These are phyloP conservation scores for Fusarium nematophilum DNA, from an alignment of 2,329 filamentous ascomycete genomes.

Conservation along the genomic window DNA sequence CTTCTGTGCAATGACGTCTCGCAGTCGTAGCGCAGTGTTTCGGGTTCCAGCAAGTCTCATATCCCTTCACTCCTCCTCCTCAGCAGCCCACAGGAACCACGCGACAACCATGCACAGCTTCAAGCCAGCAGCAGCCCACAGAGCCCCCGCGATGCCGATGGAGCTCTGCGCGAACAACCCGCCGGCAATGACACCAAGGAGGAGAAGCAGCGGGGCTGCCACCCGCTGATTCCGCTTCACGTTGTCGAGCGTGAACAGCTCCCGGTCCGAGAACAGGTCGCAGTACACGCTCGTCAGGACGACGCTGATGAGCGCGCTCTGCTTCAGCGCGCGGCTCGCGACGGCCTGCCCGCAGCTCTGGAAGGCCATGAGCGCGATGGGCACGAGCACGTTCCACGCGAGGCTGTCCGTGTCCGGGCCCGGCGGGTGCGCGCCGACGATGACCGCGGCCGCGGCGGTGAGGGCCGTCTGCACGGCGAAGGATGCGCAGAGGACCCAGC, in stretches of 20 bases:
- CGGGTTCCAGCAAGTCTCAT: conserved; percentile 11
- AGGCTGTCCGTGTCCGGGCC: conserved; percentile 54
- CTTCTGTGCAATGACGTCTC: conserved; percentile 13
- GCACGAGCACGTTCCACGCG: conserved; percentile 71
- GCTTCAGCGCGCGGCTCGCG: conserved; percentile 75
- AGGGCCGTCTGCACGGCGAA: conserved; percentile 65
- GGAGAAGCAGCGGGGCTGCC: conserved; percentile 60
- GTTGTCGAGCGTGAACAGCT: conserved; percentile 58
- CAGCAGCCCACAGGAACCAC: conserved; percentile 71
- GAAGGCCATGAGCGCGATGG: conserved; percentile 77
- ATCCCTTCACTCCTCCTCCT: conserved; percentile 39
- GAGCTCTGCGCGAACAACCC: conserved; percentile 59
- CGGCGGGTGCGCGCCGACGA: conserved; percentile 60
- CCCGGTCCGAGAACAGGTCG: conserved; percentile 76
- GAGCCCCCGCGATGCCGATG: conserved; percentile 61
- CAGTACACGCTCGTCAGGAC: conserved; percentile 86
- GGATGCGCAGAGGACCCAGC: conserved; percentile 73
- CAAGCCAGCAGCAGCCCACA: conserved; percentile 69
- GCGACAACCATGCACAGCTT: conserved; percentile 67
- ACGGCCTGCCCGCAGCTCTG: conserved; percentile 84
- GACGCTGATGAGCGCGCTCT: conserved; percentile 78
- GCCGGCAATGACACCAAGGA: conserved; percentile 62
- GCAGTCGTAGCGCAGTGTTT: neutral
- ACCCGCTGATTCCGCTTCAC: conserved; percentile 62
- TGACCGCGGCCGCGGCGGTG: conserved; percentile 62